Base-by-base conservation (phyloP, 768 basidiomycete genomes). In the Naganishia friedmannii region DNA sequence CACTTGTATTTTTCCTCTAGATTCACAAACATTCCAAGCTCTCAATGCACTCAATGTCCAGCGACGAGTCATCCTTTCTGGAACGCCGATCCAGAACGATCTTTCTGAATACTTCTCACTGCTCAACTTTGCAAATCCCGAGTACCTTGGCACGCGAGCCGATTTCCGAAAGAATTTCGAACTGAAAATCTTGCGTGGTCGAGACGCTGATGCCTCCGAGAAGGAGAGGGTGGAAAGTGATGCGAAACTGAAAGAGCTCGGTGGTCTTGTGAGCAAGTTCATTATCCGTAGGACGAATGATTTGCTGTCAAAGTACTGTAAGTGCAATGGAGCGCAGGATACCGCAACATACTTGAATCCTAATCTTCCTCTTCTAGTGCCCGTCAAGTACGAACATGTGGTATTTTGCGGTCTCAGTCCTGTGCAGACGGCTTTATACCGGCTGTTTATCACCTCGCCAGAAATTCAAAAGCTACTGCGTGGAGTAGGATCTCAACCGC, bases 361-460 rank as follows among this genome's bases (percentile, higher is more conserved):
- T 42, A 2, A 13, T 28, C 6, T n/a, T 31, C 60, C 48, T 0
- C 13, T 10, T 76, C 7, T 13, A 98, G 95, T 99, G 32, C 96
- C 96, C 10, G 92, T 99, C 82, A 99, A 99, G 81, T 98, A 98
- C 82, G 96, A 98, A 79, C 93, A 97, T 70, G 90, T 97, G 71
- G 93, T 97, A 0, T 97, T 96, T 82, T 97, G 93, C 79, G 85
- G 87, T 51, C 85, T 91, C 4, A 92, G 91, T 1, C 84, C 88
- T 19, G 88, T 96, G 74, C 93, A 97, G 75, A 82, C 91, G 17
- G 83, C 90, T 8, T 83, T 97, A 2, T 97, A 97, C 78, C 88
- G 88, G 57, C 85, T 91, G 34, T 97, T 97, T 77, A 94, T 95
- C 72, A 89, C 88, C 3, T 95, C 93, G 1, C 92, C 92, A 8